Percentiles rank a stretch among this genome's conserved stretches.
Conservation (phyloP, 176 grass and related monocot species). For the Ananas comosus region DNA sequence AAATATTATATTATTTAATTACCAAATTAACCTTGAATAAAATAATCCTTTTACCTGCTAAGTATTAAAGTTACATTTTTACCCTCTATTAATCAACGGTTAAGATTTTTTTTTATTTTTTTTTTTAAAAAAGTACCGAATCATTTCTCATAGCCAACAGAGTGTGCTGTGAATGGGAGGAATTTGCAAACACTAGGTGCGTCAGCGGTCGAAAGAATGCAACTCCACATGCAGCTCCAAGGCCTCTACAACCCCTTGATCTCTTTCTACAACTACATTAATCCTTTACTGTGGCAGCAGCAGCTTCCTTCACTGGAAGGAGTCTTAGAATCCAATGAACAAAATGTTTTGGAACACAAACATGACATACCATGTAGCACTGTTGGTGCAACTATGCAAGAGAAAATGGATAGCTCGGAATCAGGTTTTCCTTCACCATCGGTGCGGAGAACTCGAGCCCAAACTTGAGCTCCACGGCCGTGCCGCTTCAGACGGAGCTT, state of each 20-base stretch:
- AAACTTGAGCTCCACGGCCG: not conserved
- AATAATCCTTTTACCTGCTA: too few species aligned
- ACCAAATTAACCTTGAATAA: too few species aligned
- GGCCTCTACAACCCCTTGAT: slow-evolving; percentile 48
- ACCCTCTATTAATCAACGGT: too few species aligned
- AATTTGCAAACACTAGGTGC: slow-evolving; percentile 45
- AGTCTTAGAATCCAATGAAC: not conserved
- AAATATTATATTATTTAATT: too few species aligned
- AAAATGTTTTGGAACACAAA: not conserved
- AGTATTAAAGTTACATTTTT: too few species aligned
- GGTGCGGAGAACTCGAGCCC: not conserved
- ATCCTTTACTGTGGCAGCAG: slow-evolving; percentile 29
- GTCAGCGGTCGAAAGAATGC: slow-evolving; percentile 75
- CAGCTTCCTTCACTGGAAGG: not conserved
- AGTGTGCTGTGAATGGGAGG: not conserved
- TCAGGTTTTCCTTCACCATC: slow-evolving; percentile 7
- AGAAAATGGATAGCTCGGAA: not conserved
- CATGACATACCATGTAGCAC: not conserved
- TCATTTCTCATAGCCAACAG: slow-evolving; percentile 30
- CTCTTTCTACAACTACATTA: slow-evolving; percentile 3
- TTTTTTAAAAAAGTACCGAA: too few species aligned
- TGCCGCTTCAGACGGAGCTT: not conserved
- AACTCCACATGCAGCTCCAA: slow-evolving; percentile 88
- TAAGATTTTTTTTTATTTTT: too few species aligned
- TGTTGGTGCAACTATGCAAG: not conserved